Conservation (phyloP, 1,284 basidiomycete genomes). For the Chiua sp. region DNA sequence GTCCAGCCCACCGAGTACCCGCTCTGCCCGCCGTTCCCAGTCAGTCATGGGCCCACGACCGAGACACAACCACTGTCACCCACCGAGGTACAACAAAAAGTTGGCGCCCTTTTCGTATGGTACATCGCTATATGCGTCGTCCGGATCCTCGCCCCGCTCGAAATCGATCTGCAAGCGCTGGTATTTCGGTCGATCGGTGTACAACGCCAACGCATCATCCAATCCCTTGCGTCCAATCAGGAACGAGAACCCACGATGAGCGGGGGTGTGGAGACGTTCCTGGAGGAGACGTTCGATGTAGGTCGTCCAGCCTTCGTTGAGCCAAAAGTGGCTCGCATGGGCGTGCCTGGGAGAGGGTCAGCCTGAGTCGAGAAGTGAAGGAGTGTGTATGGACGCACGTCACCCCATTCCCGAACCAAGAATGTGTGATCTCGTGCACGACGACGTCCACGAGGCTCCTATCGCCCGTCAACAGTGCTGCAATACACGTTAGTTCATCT, state of each 20-base stretch:
- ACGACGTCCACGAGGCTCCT: slow-evolving; percentile 87
- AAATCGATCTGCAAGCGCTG: slow-evolving; percentile 90
- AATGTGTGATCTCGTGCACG: slow-evolving; percentile 80
- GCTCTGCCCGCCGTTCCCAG: slow-evolving; percentile 53
- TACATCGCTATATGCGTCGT: slow-evolving; percentile 76
- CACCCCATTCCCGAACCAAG: slow-evolving; percentile 88
- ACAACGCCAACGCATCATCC: slow-evolving; percentile 71
- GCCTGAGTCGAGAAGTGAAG: background rate
- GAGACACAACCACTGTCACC: no score
- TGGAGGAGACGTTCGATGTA: slow-evolving; percentile 91
- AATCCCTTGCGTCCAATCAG: slow-evolving; percentile 81
- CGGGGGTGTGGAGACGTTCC: slow-evolving; percentile 74
- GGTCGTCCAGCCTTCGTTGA: slow-evolving; percentile 95
- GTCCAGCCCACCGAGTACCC: slow-evolving; percentile 86
- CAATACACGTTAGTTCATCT: slow-evolving; percentile 9
- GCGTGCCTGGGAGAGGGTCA: slow-evolving; percentile 59
- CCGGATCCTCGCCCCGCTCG: slow-evolving; percentile 84
- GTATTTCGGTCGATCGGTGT: slow-evolving; percentile 70
- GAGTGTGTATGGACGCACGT: slow-evolving; percentile 54
- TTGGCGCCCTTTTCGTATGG: slow-evolving; percentile 83
- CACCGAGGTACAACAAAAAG: slow-evolving; percentile 71
- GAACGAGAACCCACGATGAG: slow-evolving; percentile 83
- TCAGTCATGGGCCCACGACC: no score
- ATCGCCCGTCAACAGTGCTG: slow-evolving; percentile 84
- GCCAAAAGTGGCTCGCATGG: slow-evolving; percentile 84